phyloP scores from a whole-genome alignment of 2,329 filamentous ascomycete genomes.

The Trichoderma polysporum region DNA sequence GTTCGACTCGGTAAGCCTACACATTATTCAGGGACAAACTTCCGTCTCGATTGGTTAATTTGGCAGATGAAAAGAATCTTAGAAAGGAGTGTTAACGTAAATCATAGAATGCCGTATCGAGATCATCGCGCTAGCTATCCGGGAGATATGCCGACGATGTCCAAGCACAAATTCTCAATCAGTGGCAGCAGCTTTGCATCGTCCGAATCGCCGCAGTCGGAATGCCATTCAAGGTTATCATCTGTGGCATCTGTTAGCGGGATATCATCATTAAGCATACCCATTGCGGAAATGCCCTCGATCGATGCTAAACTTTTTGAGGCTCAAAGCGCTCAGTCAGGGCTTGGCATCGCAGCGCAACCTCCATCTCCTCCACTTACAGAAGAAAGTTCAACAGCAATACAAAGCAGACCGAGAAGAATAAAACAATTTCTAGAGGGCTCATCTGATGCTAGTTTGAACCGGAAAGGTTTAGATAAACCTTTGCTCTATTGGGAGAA shows the following conservation, averaged over 20 bases:
- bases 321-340: slow-evolving; percentile 23
- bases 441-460: slow-evolving; percentile 31
- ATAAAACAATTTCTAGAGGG: slow-evolving; percentile 20
- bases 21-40: background rate
- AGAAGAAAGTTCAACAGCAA: background rate
- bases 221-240: slow-evolving; percentile 53
- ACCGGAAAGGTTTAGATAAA: background rate
- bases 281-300: slow-evolving; percentile 39
- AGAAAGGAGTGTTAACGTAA: background rate
- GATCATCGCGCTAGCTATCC: background rate
- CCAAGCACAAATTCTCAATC: slow-evolving; percentile 41
- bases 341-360: slow-evolving; percentile 10
- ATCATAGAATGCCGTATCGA: background rate
- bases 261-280: slow-evolving; percentile 35
- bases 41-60: background rate
- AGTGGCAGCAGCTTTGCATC: slow-evolving; percentile 55
- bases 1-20: background rate
- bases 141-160: background rate
- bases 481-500: background rate
- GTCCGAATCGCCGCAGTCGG: slow-evolving; percentile 48
- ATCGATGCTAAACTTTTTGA: slow-evolving; percentile 39
- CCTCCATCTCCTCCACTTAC: background rate
- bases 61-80: background rate
- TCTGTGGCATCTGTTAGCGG: slow-evolving; percentile 53
- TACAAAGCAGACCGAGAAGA: background rate